Conservation (phyloP, 495 filamentous ascomycete species). For the Hypoxylon subgilvum region DNA sequence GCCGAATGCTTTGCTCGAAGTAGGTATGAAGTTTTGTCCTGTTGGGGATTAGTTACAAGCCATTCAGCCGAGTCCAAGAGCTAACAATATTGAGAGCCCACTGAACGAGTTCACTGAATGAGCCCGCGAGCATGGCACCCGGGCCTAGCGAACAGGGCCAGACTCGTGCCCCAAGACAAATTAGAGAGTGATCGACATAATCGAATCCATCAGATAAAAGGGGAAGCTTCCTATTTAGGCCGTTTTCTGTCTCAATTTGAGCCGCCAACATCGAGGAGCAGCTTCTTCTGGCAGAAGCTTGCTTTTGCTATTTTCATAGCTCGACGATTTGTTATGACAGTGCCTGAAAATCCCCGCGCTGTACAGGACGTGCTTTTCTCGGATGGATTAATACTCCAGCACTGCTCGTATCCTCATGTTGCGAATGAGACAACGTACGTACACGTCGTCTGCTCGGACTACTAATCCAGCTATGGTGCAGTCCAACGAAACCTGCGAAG, state of each 20-base stretch:
- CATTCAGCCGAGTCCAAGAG: background rate
- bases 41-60: slow-evolving; percentile 16
- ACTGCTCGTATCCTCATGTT: background rate
- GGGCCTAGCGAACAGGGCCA: slow-evolving; percentile 1
- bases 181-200: slow-evolving; percentile 27
- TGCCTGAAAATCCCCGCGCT: background rate
- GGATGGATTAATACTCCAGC: too few relatives aligned
- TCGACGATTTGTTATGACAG: background rate
- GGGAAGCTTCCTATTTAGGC: slow-evolving; percentile 14
- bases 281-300: background rate
- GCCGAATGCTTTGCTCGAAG: background rate
- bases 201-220: slow-evolving; percentile 3
- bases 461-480: too few relatives aligned
- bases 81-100: too few relatives aligned
- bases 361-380: too few relatives aligned
- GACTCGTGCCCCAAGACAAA: slow-evolving; percentile 26
- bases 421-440: too few relatives aligned
- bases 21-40: background rate
- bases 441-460: too few relatives aligned
- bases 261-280: background rate
- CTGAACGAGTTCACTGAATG: too few relatives aligned
- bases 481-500: too few relatives aligned
- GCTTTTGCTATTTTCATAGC: background rate
- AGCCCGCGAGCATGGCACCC: slow-evolving; percentile 1
- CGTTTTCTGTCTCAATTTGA: background rate